These are phyloP conservation scores for Penicillium psychrofluorescens DNA, from an alignment of 495 filamentous ascomycete species.

Conservation along the genomic window DNA sequence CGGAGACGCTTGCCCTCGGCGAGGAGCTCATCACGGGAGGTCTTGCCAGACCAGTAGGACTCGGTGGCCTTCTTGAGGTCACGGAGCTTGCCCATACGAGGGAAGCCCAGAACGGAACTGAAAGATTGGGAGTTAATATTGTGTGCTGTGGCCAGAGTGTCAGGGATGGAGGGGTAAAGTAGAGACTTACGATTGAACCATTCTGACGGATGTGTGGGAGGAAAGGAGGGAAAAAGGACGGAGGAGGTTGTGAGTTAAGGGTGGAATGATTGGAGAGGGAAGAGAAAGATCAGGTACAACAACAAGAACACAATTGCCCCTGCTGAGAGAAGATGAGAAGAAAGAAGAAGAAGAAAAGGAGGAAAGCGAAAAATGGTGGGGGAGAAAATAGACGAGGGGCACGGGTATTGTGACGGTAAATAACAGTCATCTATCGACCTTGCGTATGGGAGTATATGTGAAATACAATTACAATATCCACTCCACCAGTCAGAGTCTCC, in stretches of 20 bases:
- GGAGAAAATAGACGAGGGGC: constrained; percentile 17
- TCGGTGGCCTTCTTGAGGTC: constrained; percentile 99
- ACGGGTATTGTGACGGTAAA: constrained; percentile 2
- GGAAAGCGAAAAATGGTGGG: constrained; percentile 11
- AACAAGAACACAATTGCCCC: too few species aligned
- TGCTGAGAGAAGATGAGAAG: constrained; percentile 12
- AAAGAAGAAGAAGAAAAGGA: constrained; percentile 24
- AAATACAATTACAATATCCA: background rate
- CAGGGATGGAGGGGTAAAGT: constrained; percentile 9
- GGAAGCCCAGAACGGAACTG: constrained; percentile 68
- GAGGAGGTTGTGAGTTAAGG: constrained; percentile 8
- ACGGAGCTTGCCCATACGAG: constrained; percentile 94
- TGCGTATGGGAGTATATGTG: too few species aligned
- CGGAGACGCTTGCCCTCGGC: constrained; percentile 93
- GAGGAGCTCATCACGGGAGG: constrained; percentile 79
- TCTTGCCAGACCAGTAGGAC: constrained; percentile 92
- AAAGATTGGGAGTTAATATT: constrained; percentile 7
- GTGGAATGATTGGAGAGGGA: constrained; percentile 13
- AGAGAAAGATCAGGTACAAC: constrained; percentile 1
- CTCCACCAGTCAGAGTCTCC: constrained; percentile 6
- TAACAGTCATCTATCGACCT: background rate
- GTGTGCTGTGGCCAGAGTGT: background rate
- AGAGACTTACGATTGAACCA: constrained; percentile 68
- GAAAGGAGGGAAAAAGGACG: constrained; percentile 9
- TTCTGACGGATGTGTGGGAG: constrained; percentile 45